Base-by-base conservation (phyloP, 345 rosid species). In the Lagerstroemia speciosa region DNA sequence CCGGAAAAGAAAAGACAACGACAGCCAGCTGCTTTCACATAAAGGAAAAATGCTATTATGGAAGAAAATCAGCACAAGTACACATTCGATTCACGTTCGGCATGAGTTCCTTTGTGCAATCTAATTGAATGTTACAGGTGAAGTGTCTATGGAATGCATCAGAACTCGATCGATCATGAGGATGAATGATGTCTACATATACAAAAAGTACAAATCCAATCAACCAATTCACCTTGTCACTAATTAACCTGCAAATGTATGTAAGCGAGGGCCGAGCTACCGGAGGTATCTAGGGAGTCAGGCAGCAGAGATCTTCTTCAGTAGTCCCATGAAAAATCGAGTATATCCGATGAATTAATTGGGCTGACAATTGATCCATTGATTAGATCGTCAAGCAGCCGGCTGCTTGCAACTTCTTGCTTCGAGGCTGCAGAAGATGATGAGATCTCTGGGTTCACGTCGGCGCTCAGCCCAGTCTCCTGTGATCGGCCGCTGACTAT, bases 391-490 rank as follows among this genome's bases (percentile, higher is more conserved):
- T 58, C 29, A 20, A 58, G 63, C 34, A 29, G 63, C 20, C 63
- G 12, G 6, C 5, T 30, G 64, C 37, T 75, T 34, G 71, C 82
- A 7, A 73, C 48, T 9, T 74, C 83, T 32, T 75, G 80, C 74
- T 77, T 78, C 12, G 86, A 79, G 1, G 72, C 70, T 20, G 73
- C 78, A 1, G 63, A 27, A 0, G 87, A 83, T 6, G 89, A 57
- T 27, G 73, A 79, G 61, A 79, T 83, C 78, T 85, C 89, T 0
- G 83, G 72, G 81, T 81, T 86, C 55, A 80, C 64, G 66, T 85
- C 89, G 14, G 88, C 70, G 78, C 92, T 83, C 12, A 81, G 78
- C 43, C 86, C 85, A 11, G 88, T 87, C 34, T 87, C 89, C 58
- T 80, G 89, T 11, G 92, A 83, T 5, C 53, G 81, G 66, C 84